Percentiles rank a stretch among this genome's conserved stretches.
These are phyloP conservation scores for Parastagonospora nodorum DNA, from an alignment of 2,329 filamentous ascomycete species.

Conservation along the genomic window DNA sequence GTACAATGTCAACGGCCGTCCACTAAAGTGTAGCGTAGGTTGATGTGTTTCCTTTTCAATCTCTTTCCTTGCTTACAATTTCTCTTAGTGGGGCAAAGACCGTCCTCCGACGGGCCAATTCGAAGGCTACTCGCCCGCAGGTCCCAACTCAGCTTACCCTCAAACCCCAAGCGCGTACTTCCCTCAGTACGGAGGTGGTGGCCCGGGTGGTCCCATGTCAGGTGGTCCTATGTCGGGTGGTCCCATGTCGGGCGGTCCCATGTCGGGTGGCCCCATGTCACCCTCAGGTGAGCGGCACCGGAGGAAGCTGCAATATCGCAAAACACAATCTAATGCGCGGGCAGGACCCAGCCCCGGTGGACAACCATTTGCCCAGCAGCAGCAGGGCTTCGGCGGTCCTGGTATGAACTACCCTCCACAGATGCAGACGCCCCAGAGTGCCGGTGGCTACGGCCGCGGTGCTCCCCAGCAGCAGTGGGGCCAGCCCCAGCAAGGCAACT, in stretches of 20 bases:
- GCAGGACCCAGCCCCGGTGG: constrained; percentile 63
- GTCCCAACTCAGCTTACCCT: constrained; percentile 73
- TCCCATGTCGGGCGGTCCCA: neutral
- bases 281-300: constrained; percentile 56
- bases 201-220: constrained; percentile 62
- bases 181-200: constrained; percentile 82
- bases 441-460: constrained; percentile 83
- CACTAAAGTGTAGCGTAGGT: constrained; percentile 98
- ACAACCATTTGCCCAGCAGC: constrained; percentile 63
- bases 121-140: constrained; percentile 84
- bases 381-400: constrained; percentile 67
- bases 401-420: constrained; percentile 51
- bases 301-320: constrained; percentile 44
- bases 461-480: constrained; percentile 61
- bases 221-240: neutral
- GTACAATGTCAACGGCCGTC: constrained; percentile 96
- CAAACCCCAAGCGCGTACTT: constrained; percentile 84
- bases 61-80: constrained; percentile 31
- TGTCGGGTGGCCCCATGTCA: constrained; percentile 58
- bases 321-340: constrained; percentile 45
- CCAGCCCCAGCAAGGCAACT: constrained; percentile 54
- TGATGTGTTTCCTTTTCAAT: constrained; percentile 19
- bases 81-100: constrained; percentile 92
- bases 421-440: constrained; percentile 62
- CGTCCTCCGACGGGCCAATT: constrained; percentile 84